Evolutionary conservation across 805 yeast species (phyloP).

Genomic region (Saturnispora bothae): DNA sequence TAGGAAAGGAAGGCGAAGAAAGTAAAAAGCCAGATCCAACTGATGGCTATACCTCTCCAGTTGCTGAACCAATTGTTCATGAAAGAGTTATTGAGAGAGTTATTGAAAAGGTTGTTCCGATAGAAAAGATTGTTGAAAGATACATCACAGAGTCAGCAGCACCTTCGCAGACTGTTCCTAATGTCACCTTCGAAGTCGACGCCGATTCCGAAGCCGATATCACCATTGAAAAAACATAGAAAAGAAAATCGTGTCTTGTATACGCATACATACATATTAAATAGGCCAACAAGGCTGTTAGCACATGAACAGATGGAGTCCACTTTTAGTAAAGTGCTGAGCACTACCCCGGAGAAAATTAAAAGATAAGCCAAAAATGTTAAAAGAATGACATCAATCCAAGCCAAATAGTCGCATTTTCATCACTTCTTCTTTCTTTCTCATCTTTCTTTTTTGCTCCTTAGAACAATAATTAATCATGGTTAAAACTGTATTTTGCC

Average conservation of each 20-base stretch:
- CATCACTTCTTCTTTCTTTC: too few relatives aligned
- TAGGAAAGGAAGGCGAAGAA: neutral
- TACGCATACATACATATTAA: too few relatives aligned
- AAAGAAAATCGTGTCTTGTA: too few relatives aligned
- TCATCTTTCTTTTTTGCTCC: too few relatives aligned
- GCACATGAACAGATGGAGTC: too few relatives aligned
- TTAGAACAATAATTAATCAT: too few relatives aligned
- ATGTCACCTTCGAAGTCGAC: conserved; percentile 23
- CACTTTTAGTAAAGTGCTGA: too few relatives aligned
- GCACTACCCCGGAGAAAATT: conserved; percentile 3
- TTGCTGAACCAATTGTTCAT: conserved; percentile 2
- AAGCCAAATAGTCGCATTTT: too few relatives aligned
- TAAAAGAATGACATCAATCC: neutral
- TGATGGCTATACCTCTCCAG: too few relatives aligned
- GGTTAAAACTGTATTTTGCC: conserved; percentile 30
- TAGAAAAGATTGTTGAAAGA: conserved; percentile 7
- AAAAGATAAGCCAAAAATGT: neutral
- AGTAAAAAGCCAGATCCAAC: neutral
- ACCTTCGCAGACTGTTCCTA: conserved; percentile 12
- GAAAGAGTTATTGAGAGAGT: conserved; percentile 10
- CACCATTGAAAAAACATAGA: conserved; percentile 22
- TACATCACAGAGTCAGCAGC: conserved; percentile 1
- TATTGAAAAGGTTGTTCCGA: conserved; percentile 12
- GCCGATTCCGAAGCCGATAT: conserved; percentile 25
- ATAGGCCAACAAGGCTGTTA: too few relatives aligned